A percentile compares a stretch with the other conserved stretches of the same genome.
Evolutionary conservation across 371 early-diverging fungal species (phyloP).

Genomic region (Mucor saturninus): DNA sequence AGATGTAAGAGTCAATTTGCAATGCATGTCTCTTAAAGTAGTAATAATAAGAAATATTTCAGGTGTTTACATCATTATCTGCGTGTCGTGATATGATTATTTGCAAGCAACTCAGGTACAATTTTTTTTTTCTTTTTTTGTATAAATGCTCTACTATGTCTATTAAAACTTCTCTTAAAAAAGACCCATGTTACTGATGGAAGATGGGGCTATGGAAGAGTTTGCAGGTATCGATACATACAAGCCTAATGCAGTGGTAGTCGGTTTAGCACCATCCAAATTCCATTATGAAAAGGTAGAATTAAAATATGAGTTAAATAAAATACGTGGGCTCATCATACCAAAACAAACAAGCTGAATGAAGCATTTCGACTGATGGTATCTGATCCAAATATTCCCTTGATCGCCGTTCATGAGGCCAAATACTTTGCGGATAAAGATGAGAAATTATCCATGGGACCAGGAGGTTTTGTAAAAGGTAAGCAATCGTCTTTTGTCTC

Average conservation of each 20-base stretch:
- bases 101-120: constrained; percentile 50
- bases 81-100: constrained; percentile 70
- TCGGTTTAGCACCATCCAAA: constrained; percentile 80
- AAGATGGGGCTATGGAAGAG: constrained; percentile 73
- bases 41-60: background rate
- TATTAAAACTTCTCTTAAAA: background rate
- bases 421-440: constrained; percentile 73
- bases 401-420: constrained; percentile 85
- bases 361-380: constrained; percentile 69
- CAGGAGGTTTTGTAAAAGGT: constrained; percentile 83
- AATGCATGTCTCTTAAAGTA: background rate
- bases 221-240: constrained; percentile 62
- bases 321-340: background rate
- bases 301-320: background rate
- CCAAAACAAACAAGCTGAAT: constrained; percentile 49
- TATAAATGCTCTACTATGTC: too few relatives aligned
- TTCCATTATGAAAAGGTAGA: constrained; percentile 73
- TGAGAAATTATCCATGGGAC: constrained; percentile 75
- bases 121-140: background rate
- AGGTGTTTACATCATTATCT: constrained; percentile 81
- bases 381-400: constrained; percentile 31
- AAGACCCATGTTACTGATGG: constrained; percentile 79
- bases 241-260: constrained; percentile 77
- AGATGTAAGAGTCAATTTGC: constrained; percentile 49
- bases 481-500: background rate